Evolutionary conservation across 331 rosid species (phyloP).

Genomic region (Stylosanthes scabra): DNA sequence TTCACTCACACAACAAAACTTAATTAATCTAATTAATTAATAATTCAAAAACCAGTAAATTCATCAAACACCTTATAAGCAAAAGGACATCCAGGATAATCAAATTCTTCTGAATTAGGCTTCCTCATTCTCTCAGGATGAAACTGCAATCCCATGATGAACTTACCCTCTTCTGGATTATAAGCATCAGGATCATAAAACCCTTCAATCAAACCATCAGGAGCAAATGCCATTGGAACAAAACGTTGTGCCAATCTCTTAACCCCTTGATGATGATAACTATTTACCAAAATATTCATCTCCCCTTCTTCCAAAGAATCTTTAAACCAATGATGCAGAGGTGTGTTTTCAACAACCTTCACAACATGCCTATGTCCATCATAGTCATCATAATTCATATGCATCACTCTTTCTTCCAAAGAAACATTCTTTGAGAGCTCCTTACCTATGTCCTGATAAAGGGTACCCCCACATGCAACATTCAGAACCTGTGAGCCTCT

Average conservation of each 20-base stretch:
- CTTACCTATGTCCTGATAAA: conserved; percentile 75
- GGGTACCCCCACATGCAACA: conserved; percentile 93
- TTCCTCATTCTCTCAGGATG: conserved; percentile 92
- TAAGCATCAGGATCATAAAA: conserved; percentile 91
- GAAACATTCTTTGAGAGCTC: conserved; percentile 55
- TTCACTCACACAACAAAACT: neutral
- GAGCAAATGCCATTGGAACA: conserved; percentile 85
- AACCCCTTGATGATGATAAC: conserved; percentile 97
- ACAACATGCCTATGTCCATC: conserved; percentile 92
- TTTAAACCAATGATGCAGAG: conserved; percentile 77
- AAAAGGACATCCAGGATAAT: conserved; percentile 83
- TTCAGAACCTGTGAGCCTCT: conserved; percentile 88
- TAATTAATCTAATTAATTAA: neutral
- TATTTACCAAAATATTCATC: conserved; percentile 75
- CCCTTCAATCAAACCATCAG: conserved; percentile 89
- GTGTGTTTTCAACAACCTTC: conserved; percentile 69
- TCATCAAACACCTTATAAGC: conserved; percentile 69
- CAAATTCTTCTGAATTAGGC: conserved; percentile 74
- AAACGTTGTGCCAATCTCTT: conserved; percentile 82
- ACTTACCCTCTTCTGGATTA: conserved; percentile 91
- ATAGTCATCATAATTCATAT: conserved; percentile 80
- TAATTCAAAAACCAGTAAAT: neutral
- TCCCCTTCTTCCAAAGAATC: conserved; percentile 62
- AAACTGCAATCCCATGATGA: conserved; percentile 96
- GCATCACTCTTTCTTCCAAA: conserved; percentile 53